A percentile compares a stretch with the other conserved stretches of the same genome.
These are phyloP conservation scores for Karstenula rhodostoma DNA, from an alignment of 2,329 filamentous ascomycete genomes.

Conservation along the genomic window DNA sequence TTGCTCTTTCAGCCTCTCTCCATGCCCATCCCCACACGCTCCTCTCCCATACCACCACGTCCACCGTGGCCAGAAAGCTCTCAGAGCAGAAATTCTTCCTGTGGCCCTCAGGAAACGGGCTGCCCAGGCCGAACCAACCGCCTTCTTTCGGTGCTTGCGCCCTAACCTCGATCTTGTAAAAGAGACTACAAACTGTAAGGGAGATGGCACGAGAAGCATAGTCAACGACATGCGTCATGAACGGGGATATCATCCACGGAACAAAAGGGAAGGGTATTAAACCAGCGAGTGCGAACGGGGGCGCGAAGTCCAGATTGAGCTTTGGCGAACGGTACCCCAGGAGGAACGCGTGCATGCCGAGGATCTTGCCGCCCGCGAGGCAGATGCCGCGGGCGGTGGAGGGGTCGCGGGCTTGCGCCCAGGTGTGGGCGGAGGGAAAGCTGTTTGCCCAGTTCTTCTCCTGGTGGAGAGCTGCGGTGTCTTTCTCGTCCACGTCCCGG, in stretches of 20 bases:
- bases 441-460: constrained; percentile 62
- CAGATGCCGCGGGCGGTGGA: constrained; percentile 33
- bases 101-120: constrained; percentile 58
- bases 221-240: constrained; percentile 52
- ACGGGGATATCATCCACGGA: constrained; percentile 49
- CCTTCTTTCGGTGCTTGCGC: constrained; percentile 52
- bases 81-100: constrained; percentile 54
- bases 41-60: constrained; percentile 53
- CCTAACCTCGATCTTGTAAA: constrained; percentile 51
- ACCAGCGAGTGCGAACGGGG: constrained; percentile 49
- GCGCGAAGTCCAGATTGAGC: constrained; percentile 30
- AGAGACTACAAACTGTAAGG: constrained; percentile 50
- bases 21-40: constrained; percentile 49
- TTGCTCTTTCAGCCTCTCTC: constrained; percentile 50
- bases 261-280: constrained; percentile 24
- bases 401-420: constrained; percentile 42
- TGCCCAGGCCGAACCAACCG: constrained; percentile 56
- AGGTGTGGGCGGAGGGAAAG: constrained; percentile 55
- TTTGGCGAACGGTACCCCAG: constrained; percentile 38
- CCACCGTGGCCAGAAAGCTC: constrained; percentile 57
- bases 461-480: constrained; percentile 54
- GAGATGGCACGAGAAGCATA: constrained; percentile 52
- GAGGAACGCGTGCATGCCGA: constrained; percentile 54
- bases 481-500: constrained; percentile 36
- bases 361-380: constrained; percentile 45